Evolutionary conservation across 2,329 filamentous ascomycete genomes (phyloP).

Genomic region (Cytospora piceae): DNA sequence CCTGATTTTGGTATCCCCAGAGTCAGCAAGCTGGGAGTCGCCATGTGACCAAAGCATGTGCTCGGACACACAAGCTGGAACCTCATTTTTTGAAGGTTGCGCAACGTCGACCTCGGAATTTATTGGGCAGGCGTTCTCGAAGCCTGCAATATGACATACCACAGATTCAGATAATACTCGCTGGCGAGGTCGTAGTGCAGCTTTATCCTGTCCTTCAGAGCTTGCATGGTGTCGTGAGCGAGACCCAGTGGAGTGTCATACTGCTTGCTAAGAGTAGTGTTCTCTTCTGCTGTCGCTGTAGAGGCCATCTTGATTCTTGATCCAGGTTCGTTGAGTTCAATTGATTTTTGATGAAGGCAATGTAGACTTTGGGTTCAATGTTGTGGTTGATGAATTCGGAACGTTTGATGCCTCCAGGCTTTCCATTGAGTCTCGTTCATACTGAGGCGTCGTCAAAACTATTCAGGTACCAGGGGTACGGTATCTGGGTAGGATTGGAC

Average conservation of each 20-base stretch:
- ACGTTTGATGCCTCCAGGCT: neutral
- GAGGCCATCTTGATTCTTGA: slow-evolving; percentile 21
- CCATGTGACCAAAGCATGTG: neutral
- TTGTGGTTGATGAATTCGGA: neutral
- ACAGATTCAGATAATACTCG: slow-evolving; percentile 64
- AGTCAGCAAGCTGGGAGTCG: neutral
- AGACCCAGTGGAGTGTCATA: slow-evolving; percentile 52
- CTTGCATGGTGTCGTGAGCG: slow-evolving; percentile 51
- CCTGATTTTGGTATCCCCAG: slow-evolving; percentile 42
- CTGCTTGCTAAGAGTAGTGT: slow-evolving; percentile 47
- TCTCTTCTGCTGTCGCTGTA: slow-evolving; percentile 31
- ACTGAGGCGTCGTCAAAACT: neutral
- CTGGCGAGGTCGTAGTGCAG: slow-evolving; percentile 64
- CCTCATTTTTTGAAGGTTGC: neutral
- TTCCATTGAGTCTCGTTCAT: neutral
- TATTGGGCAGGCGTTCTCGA: neutral
- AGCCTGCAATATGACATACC: slow-evolving; percentile 44
- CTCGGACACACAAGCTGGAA: slow-evolving; percentile 2
- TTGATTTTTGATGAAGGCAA: neutral
- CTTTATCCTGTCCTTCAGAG: slow-evolving; percentile 61
- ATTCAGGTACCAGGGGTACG: neutral
- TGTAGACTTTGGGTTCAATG: neutral
- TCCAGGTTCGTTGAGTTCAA: neutral
- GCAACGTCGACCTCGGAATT: neutral
- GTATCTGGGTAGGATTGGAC: neutral